Conservation (phyloP, 1,139 yeast species). For the Taphrina betulina region DNA sequence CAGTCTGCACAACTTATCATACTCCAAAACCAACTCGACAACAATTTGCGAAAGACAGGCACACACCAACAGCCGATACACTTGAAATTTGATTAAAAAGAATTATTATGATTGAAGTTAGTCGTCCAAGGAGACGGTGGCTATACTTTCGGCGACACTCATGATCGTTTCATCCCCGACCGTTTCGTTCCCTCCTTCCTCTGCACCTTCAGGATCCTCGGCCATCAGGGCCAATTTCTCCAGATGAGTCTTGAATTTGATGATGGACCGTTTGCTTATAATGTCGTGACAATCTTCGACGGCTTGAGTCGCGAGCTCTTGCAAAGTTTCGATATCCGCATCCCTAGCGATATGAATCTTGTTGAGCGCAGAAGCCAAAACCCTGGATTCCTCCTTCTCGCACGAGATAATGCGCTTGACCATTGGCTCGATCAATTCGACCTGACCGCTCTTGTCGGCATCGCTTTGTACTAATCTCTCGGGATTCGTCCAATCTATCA, state of each 20-base stretch:
- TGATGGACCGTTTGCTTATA: conserved; percentile 16
- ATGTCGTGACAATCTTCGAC: conserved; percentile 32
- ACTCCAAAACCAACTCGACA: too few species aligned
- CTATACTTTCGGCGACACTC: too few species aligned
- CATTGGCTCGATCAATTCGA: conserved; percentile 52
- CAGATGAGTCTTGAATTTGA: conserved; percentile 18
- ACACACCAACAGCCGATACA: too few species aligned
- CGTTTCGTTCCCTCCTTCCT: not conserved
- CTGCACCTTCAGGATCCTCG: conserved; percentile 3
- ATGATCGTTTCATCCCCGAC: not conserved
- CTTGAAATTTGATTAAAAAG: too few species aligned
- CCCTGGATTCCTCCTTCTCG: conserved; percentile 56
- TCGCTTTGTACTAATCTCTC: conserved; percentile 50
- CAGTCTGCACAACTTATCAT: too few species aligned
- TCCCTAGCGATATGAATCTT: conserved; percentile 49
- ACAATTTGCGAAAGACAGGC: too few species aligned
- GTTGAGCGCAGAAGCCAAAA: conserved; percentile 55
- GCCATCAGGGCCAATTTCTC: not conserved
- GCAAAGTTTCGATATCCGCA: conserved; percentile 38
- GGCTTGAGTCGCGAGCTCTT: conserved; percentile 26
- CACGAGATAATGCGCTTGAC: conserved; percentile 52
- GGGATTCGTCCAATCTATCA: conserved; percentile 87
- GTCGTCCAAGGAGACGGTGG: too few species aligned
- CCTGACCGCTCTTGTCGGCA: conserved; percentile 53
- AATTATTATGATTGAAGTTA: conserved; percentile 1